A percentile compares a stretch with the other conserved stretches of the same genome.
Evolutionary conservation across 2,329 filamentous ascomycete species (phyloP).

Genomic region (Coccinonectria pachysandricola): DNA sequence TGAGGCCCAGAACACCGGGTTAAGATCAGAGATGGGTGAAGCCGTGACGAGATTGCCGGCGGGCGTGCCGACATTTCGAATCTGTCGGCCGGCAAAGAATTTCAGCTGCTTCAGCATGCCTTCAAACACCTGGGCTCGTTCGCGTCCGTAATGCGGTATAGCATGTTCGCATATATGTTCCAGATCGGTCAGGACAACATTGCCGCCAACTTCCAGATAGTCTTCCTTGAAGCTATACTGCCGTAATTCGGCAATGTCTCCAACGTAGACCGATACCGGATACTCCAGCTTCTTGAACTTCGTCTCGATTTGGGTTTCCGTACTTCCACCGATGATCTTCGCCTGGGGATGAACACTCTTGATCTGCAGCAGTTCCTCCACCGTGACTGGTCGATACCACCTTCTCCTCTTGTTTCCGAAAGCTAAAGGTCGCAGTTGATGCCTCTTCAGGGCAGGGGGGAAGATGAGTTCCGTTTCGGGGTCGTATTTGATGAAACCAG

Average conservation of each 20-base stretch:
- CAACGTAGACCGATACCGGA: conserved; percentile 79
- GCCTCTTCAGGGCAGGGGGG: conserved; percentile 72
- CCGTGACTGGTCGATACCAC: conserved; percentile 83
- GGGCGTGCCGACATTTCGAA: conserved; percentile 93
- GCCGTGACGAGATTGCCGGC: conserved; percentile 91
- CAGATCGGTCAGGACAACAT: conserved; percentile 83
- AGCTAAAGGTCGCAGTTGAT: conserved; percentile 69
- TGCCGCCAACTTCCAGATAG: conserved; percentile 84
- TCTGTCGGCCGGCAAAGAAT: conserved; percentile 91
- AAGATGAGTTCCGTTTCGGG: conserved; percentile 94
- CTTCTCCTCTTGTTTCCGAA: conserved; percentile 92
- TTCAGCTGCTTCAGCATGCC: conserved; percentile 88
- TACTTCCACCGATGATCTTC: conserved; percentile 92
- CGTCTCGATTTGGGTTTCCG: conserved; percentile 95
- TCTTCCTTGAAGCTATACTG: conserved; percentile 73
- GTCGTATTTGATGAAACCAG: conserved; percentile 88
- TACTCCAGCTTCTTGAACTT: conserved; percentile 96
- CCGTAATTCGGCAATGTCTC: conserved; percentile 81
- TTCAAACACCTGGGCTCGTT: conserved; percentile 68
- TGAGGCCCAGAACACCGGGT: conserved; percentile 84
- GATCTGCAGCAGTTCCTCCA: conserved; percentile 83
- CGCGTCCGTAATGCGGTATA: conserved; percentile 63
- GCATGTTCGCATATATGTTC: conserved; percentile 77
- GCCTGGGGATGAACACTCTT: conserved; percentile 76
- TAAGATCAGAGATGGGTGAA: conserved; percentile 91